Evolutionary conservation across 2,329 filamentous ascomycete species (phyloP), one percentile per base, ranked within the genome.

Genomic region (Ophiostoma pallidulum): DNA sequence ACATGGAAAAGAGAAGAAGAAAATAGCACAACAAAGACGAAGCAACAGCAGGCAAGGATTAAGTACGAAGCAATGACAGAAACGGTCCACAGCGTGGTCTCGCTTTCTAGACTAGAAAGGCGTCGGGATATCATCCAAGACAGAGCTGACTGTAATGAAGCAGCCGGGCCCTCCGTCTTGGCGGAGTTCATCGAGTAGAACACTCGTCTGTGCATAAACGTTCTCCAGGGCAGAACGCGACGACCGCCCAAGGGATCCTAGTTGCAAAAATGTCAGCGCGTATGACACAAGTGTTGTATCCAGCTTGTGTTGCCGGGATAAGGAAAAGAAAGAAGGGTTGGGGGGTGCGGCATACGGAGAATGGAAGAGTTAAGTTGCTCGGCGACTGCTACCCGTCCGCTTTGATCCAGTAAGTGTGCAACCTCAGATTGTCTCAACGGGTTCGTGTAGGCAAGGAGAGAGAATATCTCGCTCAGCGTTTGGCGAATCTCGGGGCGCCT

Each of bases 301-400:
- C 13, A 44, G 37, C 20, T n/a, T n/a, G n/a, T n/a, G n/a, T n/a
- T n/a, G n/a, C n/a, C n/a, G n/a, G n/a, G n/a, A n/a, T n/a, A n/a
- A n/a, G n/a, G n/a, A n/a, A n/a, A n/a, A n/a, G n/a, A n/a, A n/a
- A 31, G 10, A 31, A 31, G 14, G 5, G 16, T 43, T 14, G 39
- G 5, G 19, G 7, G 44, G 4, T 19, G 28, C 47, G 37, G 73
- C 81, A 69, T 70, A 94, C 89, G 80, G 51, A 98, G 65, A 57
- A 98, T 95, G 40, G 88, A 90, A 51, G 87, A 86, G 64, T 97
- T 97, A 48, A 98, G 71, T 64, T 95, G 90, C 67, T 98, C 92
- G 8, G 90, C 90, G 35, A 97, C 87, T 16, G 79, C 73, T 16
- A 82, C 78, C 37, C 92, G 73, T 1, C 86, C 88, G 45, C 76